A percentile compares a stretch with the other conserved stretches of the same genome.
Conservation (phyloP, 805 yeast genomes). For the Metschnikowia lachancei region DNA sequence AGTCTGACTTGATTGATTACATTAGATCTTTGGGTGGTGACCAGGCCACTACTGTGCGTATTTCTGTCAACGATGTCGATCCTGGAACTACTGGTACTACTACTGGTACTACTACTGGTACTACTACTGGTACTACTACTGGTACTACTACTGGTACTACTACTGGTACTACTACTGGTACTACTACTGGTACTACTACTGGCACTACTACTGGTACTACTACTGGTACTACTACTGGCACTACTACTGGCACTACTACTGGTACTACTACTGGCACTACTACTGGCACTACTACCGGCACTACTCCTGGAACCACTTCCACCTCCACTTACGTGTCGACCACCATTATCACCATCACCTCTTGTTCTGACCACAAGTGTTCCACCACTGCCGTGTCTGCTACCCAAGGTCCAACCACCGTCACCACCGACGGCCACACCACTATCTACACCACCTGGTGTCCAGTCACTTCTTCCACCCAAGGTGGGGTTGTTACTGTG, state of each 20-base stretch:
- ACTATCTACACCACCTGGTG: constrained; percentile 35
- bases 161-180: constrained; percentile 15
- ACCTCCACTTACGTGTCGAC: constrained; percentile 11
- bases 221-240: constrained; percentile 15
- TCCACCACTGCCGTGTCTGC: constrained; percentile 19
- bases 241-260: constrained; percentile 9
- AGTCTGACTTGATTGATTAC: constrained; percentile 23
- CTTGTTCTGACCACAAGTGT: constrained; percentile 15
- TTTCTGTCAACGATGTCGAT: constrained; percentile 15
- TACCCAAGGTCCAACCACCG: constrained; percentile 34
- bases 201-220: not conserved
- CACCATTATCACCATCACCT: constrained; percentile 30
- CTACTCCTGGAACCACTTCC: no score
- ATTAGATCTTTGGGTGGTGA: constrained; percentile 29
- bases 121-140: not conserved
- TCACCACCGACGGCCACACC: constrained; percentile 19
- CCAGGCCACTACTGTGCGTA: constrained; percentile 14
- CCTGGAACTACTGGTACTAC: constrained; percentile 18
- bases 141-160: constrained; percentile 6
- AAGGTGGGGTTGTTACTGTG: constrained; percentile 24
- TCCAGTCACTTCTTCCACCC: constrained; percentile 24
- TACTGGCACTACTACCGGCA: not conserved
- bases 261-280: not conserved
- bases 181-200: not conserved
- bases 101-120: not conserved